Conservation (phyloP, 75 land plant genomes). For the Picea sitchensis region DNA sequence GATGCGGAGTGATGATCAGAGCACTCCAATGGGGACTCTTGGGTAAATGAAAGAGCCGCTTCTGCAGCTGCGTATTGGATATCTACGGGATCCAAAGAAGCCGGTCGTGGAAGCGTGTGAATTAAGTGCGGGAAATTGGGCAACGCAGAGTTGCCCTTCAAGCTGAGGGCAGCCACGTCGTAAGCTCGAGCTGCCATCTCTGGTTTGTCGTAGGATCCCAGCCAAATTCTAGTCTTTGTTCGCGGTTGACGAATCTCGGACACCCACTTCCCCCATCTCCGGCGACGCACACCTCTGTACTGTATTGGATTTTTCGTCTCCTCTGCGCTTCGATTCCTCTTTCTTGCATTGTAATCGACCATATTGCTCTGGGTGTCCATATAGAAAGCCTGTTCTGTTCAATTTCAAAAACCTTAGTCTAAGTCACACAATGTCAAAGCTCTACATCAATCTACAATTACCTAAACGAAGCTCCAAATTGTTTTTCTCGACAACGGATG, state of each 20-base stretch:
- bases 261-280: slow-evolving; percentile 49
- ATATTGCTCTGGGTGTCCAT: no score
- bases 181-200: slow-evolving; percentile 48
- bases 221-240: slow-evolving; percentile 37
- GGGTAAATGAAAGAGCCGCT: slow-evolving; percentile 7
- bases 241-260: slow-evolving; percentile 41
- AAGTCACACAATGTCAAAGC: no score
- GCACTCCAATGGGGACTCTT: no score
- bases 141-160: slow-evolving; percentile 24
- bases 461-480: no score
- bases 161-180: slow-evolving; percentile 34
- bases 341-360: no score
- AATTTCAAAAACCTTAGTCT: no score
- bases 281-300: slow-evolving; percentile 33
- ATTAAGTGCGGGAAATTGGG: slow-evolving; percentile 35
- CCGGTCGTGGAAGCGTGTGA: slow-evolving; percentile 13
- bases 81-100: slow-evolving; percentile 11
- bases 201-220: slow-evolving; percentile 35
- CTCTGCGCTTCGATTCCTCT: no score
- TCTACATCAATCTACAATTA: no score
- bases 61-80: slow-evolving; percentile 29
- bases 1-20: no score
- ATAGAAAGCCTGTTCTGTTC: no score
- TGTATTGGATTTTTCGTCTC: no score
- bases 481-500: no score